A percentile compares a stretch with the other conserved stretches of the same genome.
Evolutionary conservation across 495 filamentous ascomycete species (phyloP).

Genomic region (Xylaria longipes): DNA sequence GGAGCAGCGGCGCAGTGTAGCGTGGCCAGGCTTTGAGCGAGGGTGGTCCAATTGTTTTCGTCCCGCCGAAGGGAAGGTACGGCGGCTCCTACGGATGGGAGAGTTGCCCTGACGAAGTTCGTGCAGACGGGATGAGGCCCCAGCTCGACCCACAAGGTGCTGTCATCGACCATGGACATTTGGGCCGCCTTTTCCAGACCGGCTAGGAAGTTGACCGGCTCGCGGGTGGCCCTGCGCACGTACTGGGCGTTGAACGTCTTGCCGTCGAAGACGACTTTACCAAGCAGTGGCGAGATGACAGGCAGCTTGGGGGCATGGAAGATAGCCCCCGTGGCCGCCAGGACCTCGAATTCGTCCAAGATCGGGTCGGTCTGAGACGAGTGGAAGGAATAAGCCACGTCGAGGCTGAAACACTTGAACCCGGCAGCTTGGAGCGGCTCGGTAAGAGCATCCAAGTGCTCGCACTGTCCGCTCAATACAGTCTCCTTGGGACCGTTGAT

Average conservation of each 20-base stretch:
- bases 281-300: background rate
- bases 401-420: background rate
- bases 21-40: background rate
- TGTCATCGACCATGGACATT: too few species aligned
- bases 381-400: too few species aligned
- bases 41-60: background rate
- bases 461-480: constrained; percentile 35
- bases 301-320: too few species aligned
- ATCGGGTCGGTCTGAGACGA: too few species aligned
- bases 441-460: background rate
- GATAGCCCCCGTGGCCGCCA: too few species aligned
- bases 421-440: background rate
- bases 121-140: background rate
- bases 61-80: background rate
- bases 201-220: background rate
- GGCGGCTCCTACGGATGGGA: too few species aligned
- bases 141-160: background rate
- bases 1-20: too few species aligned
- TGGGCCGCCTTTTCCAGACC: too few species aligned
- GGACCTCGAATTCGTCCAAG: too few species aligned
- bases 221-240: too few species aligned
- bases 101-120: background rate
- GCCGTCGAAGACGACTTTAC: too few species aligned
- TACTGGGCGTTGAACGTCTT: too few species aligned
- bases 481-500: constrained; percentile 55